Conservation (phyloP, 352 stramenopile species). For the Phytophthora quininea region DNA sequence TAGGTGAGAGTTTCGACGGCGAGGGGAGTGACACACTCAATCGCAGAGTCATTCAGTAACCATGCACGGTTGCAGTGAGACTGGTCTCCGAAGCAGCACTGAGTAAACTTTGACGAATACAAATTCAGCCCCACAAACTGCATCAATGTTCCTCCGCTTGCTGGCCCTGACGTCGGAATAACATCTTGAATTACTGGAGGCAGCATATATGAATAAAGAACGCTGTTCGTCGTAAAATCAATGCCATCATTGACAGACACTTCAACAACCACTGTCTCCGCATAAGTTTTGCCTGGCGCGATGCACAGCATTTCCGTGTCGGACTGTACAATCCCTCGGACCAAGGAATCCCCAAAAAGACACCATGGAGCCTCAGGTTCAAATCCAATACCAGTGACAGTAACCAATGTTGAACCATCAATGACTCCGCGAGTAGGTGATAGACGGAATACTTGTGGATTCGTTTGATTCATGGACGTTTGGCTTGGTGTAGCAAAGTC, state of each 20-base stretch:
- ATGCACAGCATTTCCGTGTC: conserved; percentile 46
- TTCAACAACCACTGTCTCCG: conserved; percentile 53
- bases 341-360: conserved; percentile 47
- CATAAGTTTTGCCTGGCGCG: conserved; percentile 37
- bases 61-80: conserved; percentile 44
- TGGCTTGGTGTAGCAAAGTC: conserved; percentile 63
- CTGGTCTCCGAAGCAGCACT: conserved; percentile 69
- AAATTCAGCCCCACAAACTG: conserved; percentile 62
- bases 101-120: conserved; percentile 54
- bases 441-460: conserved; percentile 48
- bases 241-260: conserved; percentile 89
- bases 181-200: conserved; percentile 57
- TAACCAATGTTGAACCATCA: conserved; percentile 64
- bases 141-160: conserved; percentile 56
- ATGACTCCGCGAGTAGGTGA: conserved; percentile 54
- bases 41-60: conserved; percentile 37
- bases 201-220: conserved; percentile 66
- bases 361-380: conserved; percentile 44
- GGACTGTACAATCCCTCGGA: conserved; percentile 49
- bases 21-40: conserved; percentile 46
- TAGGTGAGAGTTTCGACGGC: conserved; percentile 24
- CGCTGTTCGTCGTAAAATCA: conserved; percentile 83
- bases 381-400: conserved; percentile 50
- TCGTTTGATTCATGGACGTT: conserved; percentile 55
- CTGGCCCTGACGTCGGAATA: conserved; percentile 47